A percentile compares a stretch with the other conserved stretches of the same genome.
These are phyloP conservation scores for Fusarium brachygibbosum DNA, from an alignment of 2,329 filamentous ascomycete species.

Conservation along the genomic window DNA sequence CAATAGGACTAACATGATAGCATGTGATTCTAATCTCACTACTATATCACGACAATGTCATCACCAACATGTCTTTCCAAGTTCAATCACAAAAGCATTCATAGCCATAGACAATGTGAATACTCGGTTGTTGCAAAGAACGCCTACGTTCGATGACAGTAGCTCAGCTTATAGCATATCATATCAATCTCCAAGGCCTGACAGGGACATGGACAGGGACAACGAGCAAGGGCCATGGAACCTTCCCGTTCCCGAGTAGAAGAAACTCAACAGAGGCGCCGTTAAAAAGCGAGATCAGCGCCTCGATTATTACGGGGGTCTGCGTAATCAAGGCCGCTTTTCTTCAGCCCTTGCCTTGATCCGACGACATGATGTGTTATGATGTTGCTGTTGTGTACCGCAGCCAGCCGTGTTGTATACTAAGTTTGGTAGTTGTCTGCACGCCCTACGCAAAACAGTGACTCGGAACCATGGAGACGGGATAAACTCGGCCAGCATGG, in stretches of 20 bases:
- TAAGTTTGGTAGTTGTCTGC: slow-evolving; percentile 15
- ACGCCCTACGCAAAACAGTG: not conserved
- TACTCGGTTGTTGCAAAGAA: not conserved
- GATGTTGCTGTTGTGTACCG: slow-evolving; percentile 2
- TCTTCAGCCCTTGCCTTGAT: slow-evolving; percentile 17
- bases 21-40: slow-evolving; percentile 29
- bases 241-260: not conserved
- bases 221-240: too few relatives aligned
- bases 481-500: slow-evolving; percentile 8
- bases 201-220: slow-evolving; percentile 20
- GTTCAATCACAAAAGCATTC: not conserved
- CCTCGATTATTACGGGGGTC: slow-evolving; percentile 9
- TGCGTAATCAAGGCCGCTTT: not conserved
- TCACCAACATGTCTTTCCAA: not conserved
- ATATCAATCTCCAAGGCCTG: not conserved
- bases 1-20: not conserved
- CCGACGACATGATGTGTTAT: slow-evolving; percentile 7
- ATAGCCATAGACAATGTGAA: not conserved
- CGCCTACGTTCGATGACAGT: not conserved
- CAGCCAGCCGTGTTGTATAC: slow-evolving; percentile 4
- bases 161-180: slow-evolving; percentile 1
- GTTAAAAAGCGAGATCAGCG: slow-evolving; percentile 10
- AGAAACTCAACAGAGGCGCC: slow-evolving; percentile 8
- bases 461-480: slow-evolving; percentile 1
- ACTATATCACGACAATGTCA: not conserved